Percentiles rank a stretch among this genome's conserved stretches.
These are phyloP conservation scores for Cardamine occulta DNA, from an alignment of 345 rosid genomes.

Conservation along the genomic window DNA sequence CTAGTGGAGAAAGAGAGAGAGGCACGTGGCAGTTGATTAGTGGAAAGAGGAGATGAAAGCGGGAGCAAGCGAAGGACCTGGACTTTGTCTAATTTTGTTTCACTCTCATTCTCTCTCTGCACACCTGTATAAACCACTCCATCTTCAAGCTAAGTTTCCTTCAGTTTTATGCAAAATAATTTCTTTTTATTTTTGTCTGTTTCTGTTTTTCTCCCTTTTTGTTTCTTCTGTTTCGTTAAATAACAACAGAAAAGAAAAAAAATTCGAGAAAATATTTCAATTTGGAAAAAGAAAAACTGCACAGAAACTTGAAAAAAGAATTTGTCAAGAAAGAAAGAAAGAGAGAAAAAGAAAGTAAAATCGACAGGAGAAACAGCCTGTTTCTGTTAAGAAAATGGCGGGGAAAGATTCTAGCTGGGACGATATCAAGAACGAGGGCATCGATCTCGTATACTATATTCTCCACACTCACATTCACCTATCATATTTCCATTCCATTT, in stretches of 20 bases:
- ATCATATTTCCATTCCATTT: neutral
- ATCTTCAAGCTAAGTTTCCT: conserved; percentile 15
- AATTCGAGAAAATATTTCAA: conserved; percentile 34
- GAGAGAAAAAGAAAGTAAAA: neutral
- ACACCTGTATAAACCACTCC: conserved; percentile 20
- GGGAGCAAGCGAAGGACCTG: conserved; percentile 38
- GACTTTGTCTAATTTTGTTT: conserved; percentile 11
- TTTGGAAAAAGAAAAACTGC: conserved; percentile 32
- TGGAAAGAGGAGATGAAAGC: conserved; percentile 40
- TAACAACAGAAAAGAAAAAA: conserved; percentile 41
- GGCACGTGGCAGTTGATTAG: conserved; percentile 28
- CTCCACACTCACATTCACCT: neutral
- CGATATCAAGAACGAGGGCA: conserved; percentile 60
- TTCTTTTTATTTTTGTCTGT: conserved; percentile 2
- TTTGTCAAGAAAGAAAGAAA: conserved; percentile 2
- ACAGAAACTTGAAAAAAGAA: conserved; percentile 8
- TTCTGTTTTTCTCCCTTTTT: conserved; percentile 26
- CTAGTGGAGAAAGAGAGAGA: neutral
- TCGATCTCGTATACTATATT: conserved; percentile 53
- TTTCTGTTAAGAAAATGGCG: conserved; percentile 44
- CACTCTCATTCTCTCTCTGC: neutral
- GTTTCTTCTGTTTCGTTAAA: conserved; percentile 42
- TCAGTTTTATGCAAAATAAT: conserved; percentile 25
- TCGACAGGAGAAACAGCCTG: neutral
- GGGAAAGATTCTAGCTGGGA: conserved; percentile 53